Conservation (phyloP, 139 green algal genomes). For the Chlamydomonas asymmetrica region DNA sequence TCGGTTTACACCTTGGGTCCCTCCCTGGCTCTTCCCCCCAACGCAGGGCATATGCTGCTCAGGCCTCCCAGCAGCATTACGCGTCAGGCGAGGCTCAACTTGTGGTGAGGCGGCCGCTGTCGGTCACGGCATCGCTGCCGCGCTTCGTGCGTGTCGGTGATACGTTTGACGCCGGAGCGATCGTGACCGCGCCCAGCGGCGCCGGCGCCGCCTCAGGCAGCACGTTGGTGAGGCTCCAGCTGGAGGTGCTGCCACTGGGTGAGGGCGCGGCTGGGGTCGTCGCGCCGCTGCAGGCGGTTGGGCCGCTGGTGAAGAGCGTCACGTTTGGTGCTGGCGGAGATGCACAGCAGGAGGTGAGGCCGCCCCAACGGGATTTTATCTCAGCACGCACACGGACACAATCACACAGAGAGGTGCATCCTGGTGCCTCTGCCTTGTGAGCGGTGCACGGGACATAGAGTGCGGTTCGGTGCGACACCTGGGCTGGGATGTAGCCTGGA, state of each 20-base stretch:
- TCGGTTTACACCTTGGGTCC: neutral
- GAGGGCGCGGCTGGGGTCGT: too few relatives aligned
- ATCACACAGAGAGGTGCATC: neutral
- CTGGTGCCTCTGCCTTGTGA: neutral
- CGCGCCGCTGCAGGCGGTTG: neutral
- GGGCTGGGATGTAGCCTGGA: neutral
- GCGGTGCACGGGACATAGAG: neutral
- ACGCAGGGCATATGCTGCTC: slow-evolving; percentile 26
- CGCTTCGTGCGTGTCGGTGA: slow-evolving; percentile 63
- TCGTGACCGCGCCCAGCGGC: slow-evolving; percentile 33
- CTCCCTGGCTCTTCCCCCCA: neutral
- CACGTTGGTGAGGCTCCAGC: too few relatives aligned
- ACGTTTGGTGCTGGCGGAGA: neutral
- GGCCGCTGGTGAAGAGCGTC: neutral
- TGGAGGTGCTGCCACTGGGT: too few relatives aligned
- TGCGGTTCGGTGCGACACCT: neutral
- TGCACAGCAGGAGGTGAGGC: slow-evolving; percentile 11
- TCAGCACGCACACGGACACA: too few relatives aligned
- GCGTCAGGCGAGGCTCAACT: slow-evolving; percentile 45
- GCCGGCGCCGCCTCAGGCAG: too few relatives aligned
- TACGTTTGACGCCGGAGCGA: slow-evolving; percentile 52
- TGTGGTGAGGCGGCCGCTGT: slow-evolving; percentile 53
- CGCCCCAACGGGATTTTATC: neutral
- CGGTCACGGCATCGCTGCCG: slow-evolving; percentile 57
- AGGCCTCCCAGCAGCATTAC: slow-evolving; percentile 28